These are phyloP conservation scores for Pichia membranifaciens DNA, from an alignment of 805 yeast genomes.

Conservation along the genomic window DNA sequence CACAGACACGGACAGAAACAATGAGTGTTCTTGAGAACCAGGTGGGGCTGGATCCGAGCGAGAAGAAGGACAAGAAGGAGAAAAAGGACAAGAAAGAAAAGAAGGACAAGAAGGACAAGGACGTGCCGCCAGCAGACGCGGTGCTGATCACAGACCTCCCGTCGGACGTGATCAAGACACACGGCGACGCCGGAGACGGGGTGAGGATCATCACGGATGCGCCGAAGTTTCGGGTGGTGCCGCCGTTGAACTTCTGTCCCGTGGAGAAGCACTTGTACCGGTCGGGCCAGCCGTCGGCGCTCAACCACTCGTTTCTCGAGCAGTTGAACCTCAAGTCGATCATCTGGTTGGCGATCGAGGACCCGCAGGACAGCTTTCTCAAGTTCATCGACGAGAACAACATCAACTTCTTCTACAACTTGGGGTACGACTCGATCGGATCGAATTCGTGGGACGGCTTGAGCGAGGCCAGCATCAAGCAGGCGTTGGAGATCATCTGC, in stretches of 20 bases:
- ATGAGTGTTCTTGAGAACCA: too few species aligned
- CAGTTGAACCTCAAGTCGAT: constrained; percentile 72
- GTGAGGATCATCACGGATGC: neutral
- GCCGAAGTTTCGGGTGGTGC: constrained; percentile 68
- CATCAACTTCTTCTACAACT: constrained; percentile 77
- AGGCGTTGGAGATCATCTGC: constrained; percentile 71
- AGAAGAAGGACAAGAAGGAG: neutral
- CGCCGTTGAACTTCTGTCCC: constrained; percentile 93
- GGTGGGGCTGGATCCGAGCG: neutral
- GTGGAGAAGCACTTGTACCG: constrained; percentile 84
- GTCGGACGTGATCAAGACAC: neutral
- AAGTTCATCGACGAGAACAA: constrained; percentile 71
- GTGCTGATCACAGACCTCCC: constrained; percentile 4
- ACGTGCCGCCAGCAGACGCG: constrained; percentile 5
- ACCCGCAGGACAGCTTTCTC: constrained; percentile 82
- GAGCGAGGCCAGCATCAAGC: constrained; percentile 72
- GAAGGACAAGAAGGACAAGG: constrained; percentile 7
- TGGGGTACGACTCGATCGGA: constrained; percentile 46
- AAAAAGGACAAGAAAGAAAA: constrained; percentile 5
- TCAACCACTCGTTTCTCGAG: constrained; percentile 79
- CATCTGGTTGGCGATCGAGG: constrained; percentile 93
- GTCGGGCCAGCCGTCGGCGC: constrained; percentile 92
- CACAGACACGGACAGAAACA: too few species aligned
- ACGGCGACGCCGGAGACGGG: neutral
- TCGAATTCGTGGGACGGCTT: constrained; percentile 93